Base-by-base conservation (phyloP, 805 yeast genomes). In the Pichia cabralensis region DNA sequence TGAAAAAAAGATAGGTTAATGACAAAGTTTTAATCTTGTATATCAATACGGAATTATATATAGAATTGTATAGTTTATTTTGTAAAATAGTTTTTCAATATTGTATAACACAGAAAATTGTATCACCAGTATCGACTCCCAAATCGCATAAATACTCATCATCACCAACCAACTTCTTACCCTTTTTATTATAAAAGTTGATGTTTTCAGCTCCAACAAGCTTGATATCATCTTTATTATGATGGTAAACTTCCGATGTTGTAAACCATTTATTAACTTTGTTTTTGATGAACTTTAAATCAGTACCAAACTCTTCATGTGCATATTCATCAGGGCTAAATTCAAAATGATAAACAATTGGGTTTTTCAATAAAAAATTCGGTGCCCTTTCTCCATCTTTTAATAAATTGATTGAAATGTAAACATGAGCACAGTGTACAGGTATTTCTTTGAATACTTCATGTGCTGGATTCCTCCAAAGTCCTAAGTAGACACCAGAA, bases 261-360 rank as follows among this genome's bases (percentile, higher is more conserved):
- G 66, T 64, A 45, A 80, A 70, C 41, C 81, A 62, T 26, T 64
- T 58, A 23, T 76, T 66, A 3, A 77, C 56, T 49, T 75, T 79
- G 2, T 54, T 44, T 41, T 85, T 67, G 36, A 85, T 62, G 42
- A 77, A 74, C 13, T 62, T 67, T 22, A 88, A 64, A 14, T 77
- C 71, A 8, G 88, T 74, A 1, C 94, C 94, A 33, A 64, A 67
- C 39, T 74, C 88, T 5, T 76, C 79, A 37, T 81, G 71, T 40
- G 73, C 74, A 50, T 74, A 82, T 47, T 83, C 94, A 45, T 79
- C 88, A 0, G 94, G 92, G 21, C 82, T 73, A 55, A 83, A 83
- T 50, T 82, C 94, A 44, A 80, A 66, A 52, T 80, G 81, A 50
- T 76, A 82, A 18, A 61, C 62, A 22, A 80, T 42, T 3, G 72